These are phyloP conservation scores for Rhizoclosmatium sp. DNA, from an alignment of 192 early-diverging fungal species.

Conservation along the genomic window DNA sequence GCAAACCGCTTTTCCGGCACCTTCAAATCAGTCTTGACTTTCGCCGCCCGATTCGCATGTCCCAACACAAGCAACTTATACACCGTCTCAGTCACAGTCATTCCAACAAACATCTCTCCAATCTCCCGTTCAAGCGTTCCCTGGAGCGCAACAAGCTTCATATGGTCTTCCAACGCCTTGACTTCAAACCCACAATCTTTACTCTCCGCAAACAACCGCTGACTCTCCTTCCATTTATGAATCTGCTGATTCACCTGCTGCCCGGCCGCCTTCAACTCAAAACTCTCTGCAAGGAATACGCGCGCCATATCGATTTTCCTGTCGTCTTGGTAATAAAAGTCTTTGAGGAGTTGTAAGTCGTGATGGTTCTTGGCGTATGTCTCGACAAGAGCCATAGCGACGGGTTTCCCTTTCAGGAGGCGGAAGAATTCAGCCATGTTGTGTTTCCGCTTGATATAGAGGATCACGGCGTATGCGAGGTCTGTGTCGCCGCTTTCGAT, in stretches of 20 bases:
- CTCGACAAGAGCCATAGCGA: slow-evolving; percentile 88
- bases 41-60: slow-evolving; percentile 74
- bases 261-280: slow-evolving; percentile 1
- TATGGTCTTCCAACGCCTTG: slow-evolving; percentile 80
- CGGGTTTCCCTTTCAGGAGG: slow-evolving; percentile 70
- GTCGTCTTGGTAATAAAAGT: slow-evolving; percentile 99
- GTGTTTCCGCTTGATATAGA: slow-evolving; percentile 89
- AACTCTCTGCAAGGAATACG: slow-evolving; percentile 49
- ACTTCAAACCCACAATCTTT: slow-evolving; percentile 76
- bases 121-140: slow-evolving; percentile 76
- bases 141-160: slow-evolving; percentile 80
- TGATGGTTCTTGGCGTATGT: slow-evolving; percentile 77
- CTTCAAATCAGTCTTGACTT: slow-evolving; percentile 84
- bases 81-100: slow-evolving; percentile 87
- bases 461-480: slow-evolving; percentile 90
- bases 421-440: slow-evolving; percentile 90
- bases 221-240: slow-evolving; percentile 74
- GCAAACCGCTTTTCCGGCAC: slow-evolving; percentile 88
- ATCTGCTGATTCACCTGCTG: slow-evolving; percentile 67
- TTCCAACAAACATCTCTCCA: slow-evolving; percentile 69
- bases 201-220: slow-evolving; percentile 78
- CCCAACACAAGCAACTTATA: slow-evolving; percentile 79
- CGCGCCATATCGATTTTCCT: slow-evolving; percentile 69
- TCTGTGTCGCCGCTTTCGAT: slow-evolving; percentile 96
- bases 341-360: slow-evolving; percentile 78